These are phyloP conservation scores for Alternaria novae-zelandiae DNA, from an alignment of 2,329 filamentous ascomycete species.

Conservation along the genomic window DNA sequence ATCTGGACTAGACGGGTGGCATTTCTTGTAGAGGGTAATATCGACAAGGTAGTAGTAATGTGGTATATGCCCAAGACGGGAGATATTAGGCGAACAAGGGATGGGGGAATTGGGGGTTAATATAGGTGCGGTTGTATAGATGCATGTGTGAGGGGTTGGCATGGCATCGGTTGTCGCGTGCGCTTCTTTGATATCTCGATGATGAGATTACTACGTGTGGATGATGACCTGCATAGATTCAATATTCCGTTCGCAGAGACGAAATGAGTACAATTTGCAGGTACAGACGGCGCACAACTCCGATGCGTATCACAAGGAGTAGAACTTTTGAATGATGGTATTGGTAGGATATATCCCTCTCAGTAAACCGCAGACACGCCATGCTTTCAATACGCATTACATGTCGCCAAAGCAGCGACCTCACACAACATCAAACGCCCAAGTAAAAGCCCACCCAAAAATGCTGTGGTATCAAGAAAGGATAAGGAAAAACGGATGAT, in stretches of 20 bases:
- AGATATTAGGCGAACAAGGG: background rate
- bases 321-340: background rate
- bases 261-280: background rate
- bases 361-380: background rate
- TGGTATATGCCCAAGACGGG: background rate
- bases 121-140: background rate
- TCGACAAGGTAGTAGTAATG: background rate
- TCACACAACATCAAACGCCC: background rate
- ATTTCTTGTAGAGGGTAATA: background rate
- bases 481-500: background rate
- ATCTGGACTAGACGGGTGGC: background rate
- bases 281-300: background rate
- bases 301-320: background rate
- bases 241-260: background rate
- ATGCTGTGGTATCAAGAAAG: conserved; percentile 1
- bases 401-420: background rate
- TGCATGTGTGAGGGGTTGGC: background rate
- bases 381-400: background rate
- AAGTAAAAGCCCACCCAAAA: background rate
- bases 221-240: background rate
- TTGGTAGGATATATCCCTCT: background rate
- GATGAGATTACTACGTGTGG: background rate
- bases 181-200: background rate
- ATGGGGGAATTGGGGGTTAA: background rate
- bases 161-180: background rate